Conservation (phyloP, 2,329 filamentous ascomycete genomes). For the Diaporthe sp. region DNA sequence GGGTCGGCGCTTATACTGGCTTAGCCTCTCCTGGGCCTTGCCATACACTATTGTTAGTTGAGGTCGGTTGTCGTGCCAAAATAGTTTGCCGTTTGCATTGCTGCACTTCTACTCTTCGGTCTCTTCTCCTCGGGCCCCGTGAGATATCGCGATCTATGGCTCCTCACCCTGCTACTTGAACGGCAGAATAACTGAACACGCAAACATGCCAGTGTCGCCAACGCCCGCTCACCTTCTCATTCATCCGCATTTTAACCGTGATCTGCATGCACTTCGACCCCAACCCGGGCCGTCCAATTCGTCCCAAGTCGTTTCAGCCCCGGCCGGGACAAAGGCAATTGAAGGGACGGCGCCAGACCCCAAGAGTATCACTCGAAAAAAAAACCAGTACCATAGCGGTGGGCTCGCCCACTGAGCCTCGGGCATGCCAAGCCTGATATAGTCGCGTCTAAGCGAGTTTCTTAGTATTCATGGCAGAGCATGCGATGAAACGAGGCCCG, state of each 20-base stretch:
- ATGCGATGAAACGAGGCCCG: conserved; percentile 32
- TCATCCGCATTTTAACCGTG: conserved; percentile 20
- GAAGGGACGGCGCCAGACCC: neutral
- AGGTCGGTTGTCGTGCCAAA: conserved; percentile 6
- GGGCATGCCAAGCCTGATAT: conserved; percentile 16
- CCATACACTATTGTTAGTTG: neutral
- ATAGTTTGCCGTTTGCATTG: neutral
- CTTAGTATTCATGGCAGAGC: conserved; percentile 18
- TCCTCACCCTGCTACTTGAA: neutral
- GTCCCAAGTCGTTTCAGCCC: conserved; percentile 33
- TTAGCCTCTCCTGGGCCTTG: neutral
- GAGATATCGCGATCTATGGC: neutral
- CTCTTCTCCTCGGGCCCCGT: neutral
- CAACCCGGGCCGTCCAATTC: neutral
- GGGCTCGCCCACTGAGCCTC: neutral
- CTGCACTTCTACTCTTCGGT: neutral
- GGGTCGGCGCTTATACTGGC: conserved; percentile 24
- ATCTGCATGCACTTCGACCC: conserved; percentile 2
- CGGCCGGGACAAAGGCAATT: conserved; percentile 26
- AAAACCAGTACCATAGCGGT: conserved; percentile 16
- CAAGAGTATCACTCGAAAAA: neutral
- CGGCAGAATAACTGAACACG: neutral
- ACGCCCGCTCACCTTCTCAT: neutral
- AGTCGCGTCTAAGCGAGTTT: conserved; percentile 25
- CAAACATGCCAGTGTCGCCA: neutral